Evolutionary conservation across 306 rosid genomes (phyloP), one percentile per base, ranked within the genome.

Genomic region (Myrica gale): DNA sequence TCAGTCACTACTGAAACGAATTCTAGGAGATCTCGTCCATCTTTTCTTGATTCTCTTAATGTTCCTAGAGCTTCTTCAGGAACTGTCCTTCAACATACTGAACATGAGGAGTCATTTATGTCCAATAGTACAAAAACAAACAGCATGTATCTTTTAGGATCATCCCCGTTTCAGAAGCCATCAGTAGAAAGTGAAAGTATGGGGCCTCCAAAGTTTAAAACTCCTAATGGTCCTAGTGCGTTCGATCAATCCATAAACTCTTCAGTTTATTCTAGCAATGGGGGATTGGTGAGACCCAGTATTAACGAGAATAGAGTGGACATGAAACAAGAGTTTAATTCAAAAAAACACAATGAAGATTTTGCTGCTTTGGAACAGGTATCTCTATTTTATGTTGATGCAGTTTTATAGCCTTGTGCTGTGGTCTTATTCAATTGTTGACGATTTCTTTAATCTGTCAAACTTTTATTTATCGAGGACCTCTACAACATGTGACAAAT

Each of bases 281-380:
- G 45, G 78, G 74, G 74, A 77, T 72, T 76, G 60, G 80, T 66
- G 53, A 85, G 74, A 78, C 68, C 19, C 26, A 74, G 74, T 79
- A 78, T 87, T 19, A 82, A 74, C 78, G 93, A 84, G 75, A 88
- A 86, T 80, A 90, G 76, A 47, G 23, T 72, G 89, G 92, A 89
- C 78, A 86, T 45, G 79, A 85, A 82, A 69, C 85, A 79, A 63
- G 89, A 86, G 11, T 89, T 84, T 73, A 84, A 77, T 81, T 80
- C 86, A 39, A 74, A 92, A 53, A 80, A 92, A 71, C 88, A 90
- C 46, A 86, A 90, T 79, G 99, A 96, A 67, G 98, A 96, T 79
- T 96, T 96, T 77, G 62, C 92, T 76, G 92, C 98, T 81, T 84
- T 96, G 82, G 99, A 96, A 80, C 99, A 92, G 99, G 99, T 96